Evolutionary conservation across 2,329 filamentous ascomycete species (phyloP).

Genomic region (Fusarium sp.): DNA sequence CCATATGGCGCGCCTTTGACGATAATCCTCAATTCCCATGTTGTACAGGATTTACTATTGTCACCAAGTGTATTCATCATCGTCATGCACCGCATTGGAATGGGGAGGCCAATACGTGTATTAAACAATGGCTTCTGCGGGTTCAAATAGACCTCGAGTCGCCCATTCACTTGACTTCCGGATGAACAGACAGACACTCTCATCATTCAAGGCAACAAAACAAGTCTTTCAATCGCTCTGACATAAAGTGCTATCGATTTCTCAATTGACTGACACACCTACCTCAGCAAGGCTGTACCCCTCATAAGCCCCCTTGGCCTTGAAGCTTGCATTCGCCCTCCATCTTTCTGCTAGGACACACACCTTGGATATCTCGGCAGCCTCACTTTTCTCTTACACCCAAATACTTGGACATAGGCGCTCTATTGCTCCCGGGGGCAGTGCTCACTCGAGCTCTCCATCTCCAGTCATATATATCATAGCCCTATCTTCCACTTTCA

Average conservation of each 20-base stretch:
- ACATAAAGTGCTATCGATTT: slow-evolving; percentile 9
- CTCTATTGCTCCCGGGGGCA: neutral
- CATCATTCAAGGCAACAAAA: neutral
- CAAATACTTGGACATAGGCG: slow-evolving; percentile 1
- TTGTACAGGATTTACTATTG: slow-evolving; percentile 14
- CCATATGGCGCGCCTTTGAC: slow-evolving; percentile 13
- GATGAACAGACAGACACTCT: slow-evolving; percentile 8
- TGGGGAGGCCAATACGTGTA: slow-evolving; percentile 6
- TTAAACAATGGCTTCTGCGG: slow-evolving; percentile 1
- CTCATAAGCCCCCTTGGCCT: slow-evolving; percentile 8
- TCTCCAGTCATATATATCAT: slow-evolving; percentile 36
- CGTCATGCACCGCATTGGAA: neutral
- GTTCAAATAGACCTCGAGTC: slow-evolving; percentile 35
- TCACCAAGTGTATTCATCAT: neutral
- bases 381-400: slow-evolving; percentile 36
- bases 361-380: slow-evolving; percentile 35
- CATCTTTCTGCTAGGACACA: slow-evolving; percentile 35
- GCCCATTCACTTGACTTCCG: slow-evolving; percentile 9
- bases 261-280: slow-evolving; percentile 13
- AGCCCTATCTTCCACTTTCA: slow-evolving; percentile 21
- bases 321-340: slow-evolving; percentile 33
- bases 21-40: slow-evolving; percentile 18
- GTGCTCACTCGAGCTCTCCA: slow-evolving; percentile 1
- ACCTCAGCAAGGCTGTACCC: slow-evolving; percentile 17
- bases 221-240: slow-evolving; percentile 1